Conservation (phyloP, 352 stramenopile genomes). For the Pythium phragmiticola region DNA sequence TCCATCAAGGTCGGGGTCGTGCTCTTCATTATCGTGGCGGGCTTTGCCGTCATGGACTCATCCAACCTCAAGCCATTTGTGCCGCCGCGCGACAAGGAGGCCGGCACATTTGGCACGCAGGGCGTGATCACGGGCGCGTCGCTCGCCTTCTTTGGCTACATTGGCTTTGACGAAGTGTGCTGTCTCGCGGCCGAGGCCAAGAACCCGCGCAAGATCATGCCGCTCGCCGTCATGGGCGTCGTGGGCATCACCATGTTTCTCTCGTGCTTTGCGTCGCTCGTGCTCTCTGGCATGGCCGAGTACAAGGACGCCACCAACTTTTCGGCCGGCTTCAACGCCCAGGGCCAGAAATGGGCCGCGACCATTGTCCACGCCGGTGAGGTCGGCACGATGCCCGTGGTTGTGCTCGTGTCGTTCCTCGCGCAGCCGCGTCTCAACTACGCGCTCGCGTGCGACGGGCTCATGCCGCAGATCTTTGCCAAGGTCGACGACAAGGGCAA, state of each 20-base stretch:
- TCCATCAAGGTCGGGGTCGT: slow-evolving; percentile 83
- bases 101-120: slow-evolving; percentile 35
- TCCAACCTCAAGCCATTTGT: slow-evolving; percentile 88
- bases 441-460: slow-evolving; percentile 90
- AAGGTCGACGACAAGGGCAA: slow-evolving; percentile 81
- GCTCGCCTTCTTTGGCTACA: slow-evolving; percentile 92
- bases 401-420: slow-evolving; percentile 92
- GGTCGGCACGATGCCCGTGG: slow-evolving; percentile 89
- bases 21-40: slow-evolving; percentile 90
- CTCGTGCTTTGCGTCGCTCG: slow-evolving; percentile 74
- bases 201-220: slow-evolving; percentile 78
- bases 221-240: slow-evolving; percentile 78
- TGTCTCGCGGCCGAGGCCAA: slow-evolving; percentile 84
- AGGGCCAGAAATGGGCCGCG: slow-evolving; percentile 40
- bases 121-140: slow-evolving; percentile 82
- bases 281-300: slow-evolving; percentile 79
- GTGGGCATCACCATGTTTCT: slow-evolving; percentile 76
- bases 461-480: slow-evolving; percentile 91
- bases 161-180: slow-evolving; percentile 96
- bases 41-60: slow-evolving; percentile 78
- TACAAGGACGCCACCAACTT: slow-evolving; percentile 35
- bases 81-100: slow-evolving; percentile 34
- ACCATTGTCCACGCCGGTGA: slow-evolving; percentile 56
- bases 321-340: slow-evolving; percentile 41
- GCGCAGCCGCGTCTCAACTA: slow-evolving; percentile 93